Conservation (phyloP, 2,329 filamentous ascomycete species). For the Amylocarpus encephaloides region DNA sequence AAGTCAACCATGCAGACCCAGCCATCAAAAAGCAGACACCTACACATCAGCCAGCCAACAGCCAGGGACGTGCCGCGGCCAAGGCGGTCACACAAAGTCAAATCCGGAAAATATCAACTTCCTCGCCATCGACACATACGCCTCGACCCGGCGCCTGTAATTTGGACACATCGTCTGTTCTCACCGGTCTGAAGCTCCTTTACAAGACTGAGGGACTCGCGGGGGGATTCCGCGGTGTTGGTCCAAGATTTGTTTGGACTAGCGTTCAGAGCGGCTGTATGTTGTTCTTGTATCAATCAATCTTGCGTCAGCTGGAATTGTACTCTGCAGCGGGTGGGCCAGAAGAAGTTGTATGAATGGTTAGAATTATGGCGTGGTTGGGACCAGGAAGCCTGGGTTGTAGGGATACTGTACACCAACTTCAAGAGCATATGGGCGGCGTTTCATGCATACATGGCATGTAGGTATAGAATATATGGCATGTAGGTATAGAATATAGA, state of each 20-base stretch:
- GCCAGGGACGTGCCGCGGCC: constrained; percentile 26
- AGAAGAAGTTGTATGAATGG: constrained; percentile 23
- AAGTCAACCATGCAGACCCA: constrained; percentile 51
- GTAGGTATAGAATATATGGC: constrained; percentile 22
- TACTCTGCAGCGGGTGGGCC: constrained; percentile 23
- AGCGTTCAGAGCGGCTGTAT: constrained; percentile 96
- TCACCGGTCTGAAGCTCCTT: constrained; percentile 77
- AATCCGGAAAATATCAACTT: constrained; percentile 77
- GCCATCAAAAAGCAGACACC: constrained; percentile 20
- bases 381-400: constrained; percentile 7
- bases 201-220: constrained; percentile 82
- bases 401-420: constrained; percentile 24
- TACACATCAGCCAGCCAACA: constrained; percentile 15
- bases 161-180: constrained; percentile 83
- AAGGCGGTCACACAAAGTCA: constrained; percentile 35
- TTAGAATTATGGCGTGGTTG: not conserved
- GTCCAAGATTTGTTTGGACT: constrained; percentile 90
- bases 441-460: constrained; percentile 22
- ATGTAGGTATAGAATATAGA: constrained; percentile 25
- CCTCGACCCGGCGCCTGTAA: constrained; percentile 71
- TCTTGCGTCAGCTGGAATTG: constrained; percentile 69
- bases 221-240: constrained; percentile 92
- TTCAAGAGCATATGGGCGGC: constrained; percentile 28
- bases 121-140: constrained; percentile 77
- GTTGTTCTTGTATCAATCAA: constrained; percentile 88